phyloP scores from a whole-genome alignment of 78 protist species.

The Isochrysis galbana region DNA sequence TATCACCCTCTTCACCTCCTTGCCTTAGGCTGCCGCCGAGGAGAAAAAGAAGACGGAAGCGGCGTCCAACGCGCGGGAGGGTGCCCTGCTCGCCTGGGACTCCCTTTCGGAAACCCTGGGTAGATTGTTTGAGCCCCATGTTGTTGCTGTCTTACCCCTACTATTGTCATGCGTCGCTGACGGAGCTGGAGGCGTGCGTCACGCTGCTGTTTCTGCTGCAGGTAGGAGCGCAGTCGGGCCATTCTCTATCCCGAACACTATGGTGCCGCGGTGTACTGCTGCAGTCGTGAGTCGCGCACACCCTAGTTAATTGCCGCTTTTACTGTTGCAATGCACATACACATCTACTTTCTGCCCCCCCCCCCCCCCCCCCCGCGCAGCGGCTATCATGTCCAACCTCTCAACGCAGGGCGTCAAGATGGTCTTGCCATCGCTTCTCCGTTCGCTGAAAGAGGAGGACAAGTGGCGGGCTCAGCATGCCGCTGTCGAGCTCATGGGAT shows the following conservation, averaged over 20 bases:
- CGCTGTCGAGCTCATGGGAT: constrained; percentile 72
- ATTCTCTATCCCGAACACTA: too few relatives aligned
- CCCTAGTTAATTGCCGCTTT: too few relatives aligned
- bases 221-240: too few relatives aligned
- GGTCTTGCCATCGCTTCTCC: constrained; percentile 79
- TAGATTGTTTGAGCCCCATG: constrained; percentile 91
- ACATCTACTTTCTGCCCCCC: too few relatives aligned
- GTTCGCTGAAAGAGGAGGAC: constrained; percentile 67
- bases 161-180: constrained; percentile 29
- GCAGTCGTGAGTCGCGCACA: too few relatives aligned
- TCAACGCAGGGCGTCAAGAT: constrained; percentile 85
- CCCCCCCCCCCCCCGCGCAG: too few relatives aligned
- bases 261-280: too few relatives aligned
- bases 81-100: constrained; percentile 81
- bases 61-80: constrained; percentile 66
- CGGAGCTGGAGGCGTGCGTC: constrained; percentile 28
- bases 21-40: constrained; percentile 7
- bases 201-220: constrained; percentile 14
- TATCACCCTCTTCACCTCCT: too few relatives aligned
- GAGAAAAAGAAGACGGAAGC: constrained; percentile 41
- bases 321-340: too few relatives aligned
- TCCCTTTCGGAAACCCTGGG: constrained; percentile 70
- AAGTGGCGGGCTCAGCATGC: constrained; percentile 86
- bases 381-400: neutral
- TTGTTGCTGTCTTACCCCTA: constrained; percentile 59